Evolutionary conservation across 2,329 filamentous ascomycete genomes (phyloP), one percentile per base, ranked within the genome.

Genomic region (Chalaropsis thielavioides): DNA sequence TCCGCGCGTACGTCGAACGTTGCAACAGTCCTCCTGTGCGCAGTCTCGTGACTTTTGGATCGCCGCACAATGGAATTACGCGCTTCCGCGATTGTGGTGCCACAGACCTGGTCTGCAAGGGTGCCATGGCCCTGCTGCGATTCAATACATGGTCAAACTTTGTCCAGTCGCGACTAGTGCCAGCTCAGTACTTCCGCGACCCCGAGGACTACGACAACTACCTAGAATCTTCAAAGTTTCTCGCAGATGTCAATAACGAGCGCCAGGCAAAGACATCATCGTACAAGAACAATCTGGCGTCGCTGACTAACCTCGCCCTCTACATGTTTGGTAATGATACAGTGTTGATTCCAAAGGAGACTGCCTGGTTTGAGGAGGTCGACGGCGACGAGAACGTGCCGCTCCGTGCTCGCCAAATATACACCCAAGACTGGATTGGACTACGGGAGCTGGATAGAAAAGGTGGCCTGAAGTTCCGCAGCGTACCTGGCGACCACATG

Each of bases 191-290:
- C 78, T 97, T 88, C 79, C 87, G 92, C 63, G 83, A 92, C 69
- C 82, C 83, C 67, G 74, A 78, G 67, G 77, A 91, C 72, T 75
- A 90, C 74, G 82, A 85, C 0, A 76, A 79, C 38, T 99, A 97
- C 73, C 81, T 97, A 22, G 83, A 86, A 69, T 74, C 84, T 72
- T 94, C 89, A 70, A 92, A 92, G 73, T 96, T 95, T 75, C 79
- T 99, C 8, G 94, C 92, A 10, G 92, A 97, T 72, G 87, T 97
- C 76, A 99, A 99, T 76, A 97, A 97, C 74, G 94, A 99, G 81
- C 82, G 92, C 11, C 69, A 69, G 61, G 68, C 77, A 64, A 95
- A 95, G 82, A 96, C 91, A 71, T 71, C 75, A 43, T 80, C 76
- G 13, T 99, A 97, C 74, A 85, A 81, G 72, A 75, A 81, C 70